These are phyloP conservation scores for Colletotrichum navitas DNA, from an alignment of 2,329 filamentous ascomycete genomes.

Conservation along the genomic window DNA sequence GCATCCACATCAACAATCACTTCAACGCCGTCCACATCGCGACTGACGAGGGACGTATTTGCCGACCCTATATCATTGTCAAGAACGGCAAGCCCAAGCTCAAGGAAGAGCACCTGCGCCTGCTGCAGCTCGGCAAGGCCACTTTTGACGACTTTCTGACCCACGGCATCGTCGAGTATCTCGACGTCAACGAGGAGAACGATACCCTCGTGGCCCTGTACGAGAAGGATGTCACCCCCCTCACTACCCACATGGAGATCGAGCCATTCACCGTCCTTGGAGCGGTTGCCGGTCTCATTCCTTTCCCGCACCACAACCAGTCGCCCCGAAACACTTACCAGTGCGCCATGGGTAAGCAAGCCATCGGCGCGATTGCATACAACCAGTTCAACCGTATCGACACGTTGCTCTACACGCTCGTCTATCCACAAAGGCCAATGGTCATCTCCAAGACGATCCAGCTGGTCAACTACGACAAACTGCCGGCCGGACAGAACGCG, in stretches of 20 bases:
- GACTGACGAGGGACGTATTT: conserved; percentile 96
- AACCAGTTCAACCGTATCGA: conserved; percentile 99
- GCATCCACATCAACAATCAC: conserved; percentile 95
- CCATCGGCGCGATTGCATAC: conserved; percentile 96
- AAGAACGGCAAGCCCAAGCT: conserved; percentile 89
- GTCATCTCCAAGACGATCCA: conserved; percentile 98
- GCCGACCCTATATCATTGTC: conserved; percentile 94
- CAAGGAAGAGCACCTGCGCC: conserved; percentile 80
- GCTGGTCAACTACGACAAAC: conserved; percentile 95
- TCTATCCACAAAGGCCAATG: conserved; percentile 97
- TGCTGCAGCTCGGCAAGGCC: conserved; percentile 85
- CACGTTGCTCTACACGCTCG: conserved; percentile 94
- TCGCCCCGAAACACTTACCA: conserved; percentile 99
- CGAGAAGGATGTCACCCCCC: conserved; percentile 83
- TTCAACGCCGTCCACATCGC: conserved; percentile 94
- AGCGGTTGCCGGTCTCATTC: conserved; percentile 94
- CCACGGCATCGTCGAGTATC: conserved; percentile 91
- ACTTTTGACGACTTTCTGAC: conserved; percentile 95
- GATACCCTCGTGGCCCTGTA: conserved; percentile 93
- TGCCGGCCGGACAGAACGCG: conserved; percentile 96
- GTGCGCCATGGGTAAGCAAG: conserved; percentile 99
- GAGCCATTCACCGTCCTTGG: conserved; percentile 97
- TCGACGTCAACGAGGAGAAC: conserved; percentile 98
- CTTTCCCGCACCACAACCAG: conserved; percentile 98
- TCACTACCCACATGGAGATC: conserved; percentile 95